Evolutionary conservation across 1,284 basidiomycete genomes (phyloP).

Genomic region (Apiotrichum akiyoshidainum): DNA sequence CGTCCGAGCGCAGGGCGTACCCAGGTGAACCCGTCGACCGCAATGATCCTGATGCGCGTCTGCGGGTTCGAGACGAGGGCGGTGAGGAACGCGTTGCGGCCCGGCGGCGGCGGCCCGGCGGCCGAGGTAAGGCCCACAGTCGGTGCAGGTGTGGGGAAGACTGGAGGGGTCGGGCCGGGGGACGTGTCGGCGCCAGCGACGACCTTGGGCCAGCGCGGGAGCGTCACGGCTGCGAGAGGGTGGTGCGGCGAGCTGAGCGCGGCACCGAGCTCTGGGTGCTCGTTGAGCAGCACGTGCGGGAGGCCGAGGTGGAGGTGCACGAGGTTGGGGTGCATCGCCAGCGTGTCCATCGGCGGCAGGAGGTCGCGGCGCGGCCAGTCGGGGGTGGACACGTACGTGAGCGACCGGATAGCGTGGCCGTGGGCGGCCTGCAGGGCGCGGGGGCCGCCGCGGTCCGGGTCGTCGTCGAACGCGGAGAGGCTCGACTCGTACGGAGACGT

Average conservation of each 20-base stretch:
- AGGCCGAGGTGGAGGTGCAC: constrained; percentile 35
- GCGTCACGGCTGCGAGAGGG: constrained; percentile 63
- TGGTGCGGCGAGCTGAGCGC: constrained; percentile 31
- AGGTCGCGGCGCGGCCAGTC: constrained; percentile 66
- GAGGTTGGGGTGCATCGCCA: constrained; percentile 44
- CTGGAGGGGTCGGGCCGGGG: background rate
- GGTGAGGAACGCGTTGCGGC: constrained; percentile 21
- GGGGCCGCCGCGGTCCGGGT: constrained; percentile 44
- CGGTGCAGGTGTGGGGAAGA: background rate
- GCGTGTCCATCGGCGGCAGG: constrained; percentile 58
- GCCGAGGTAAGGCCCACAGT: background rate
- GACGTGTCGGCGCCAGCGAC: constrained; percentile 7
- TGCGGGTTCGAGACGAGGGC: constrained; percentile 8
- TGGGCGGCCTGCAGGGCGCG: constrained; percentile 66
- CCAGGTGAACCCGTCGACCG: constrained; percentile 44
- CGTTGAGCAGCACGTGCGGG: constrained; percentile 34
- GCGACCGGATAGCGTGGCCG: constrained; percentile 60
- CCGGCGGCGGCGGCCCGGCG: background rate
- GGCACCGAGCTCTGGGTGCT: constrained; percentile 9
- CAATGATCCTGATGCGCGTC: constrained; percentile 18
- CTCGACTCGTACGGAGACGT: constrained; percentile 53
- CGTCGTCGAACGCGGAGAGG: constrained; percentile 9
- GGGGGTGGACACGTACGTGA: constrained; percentile 58
- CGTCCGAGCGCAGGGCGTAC: constrained; percentile 34
- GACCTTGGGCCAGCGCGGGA: constrained; percentile 54